phyloP scores from a whole-genome alignment of 2,329 filamentous ascomycete genomes.

The Fusarium sp. region DNA sequence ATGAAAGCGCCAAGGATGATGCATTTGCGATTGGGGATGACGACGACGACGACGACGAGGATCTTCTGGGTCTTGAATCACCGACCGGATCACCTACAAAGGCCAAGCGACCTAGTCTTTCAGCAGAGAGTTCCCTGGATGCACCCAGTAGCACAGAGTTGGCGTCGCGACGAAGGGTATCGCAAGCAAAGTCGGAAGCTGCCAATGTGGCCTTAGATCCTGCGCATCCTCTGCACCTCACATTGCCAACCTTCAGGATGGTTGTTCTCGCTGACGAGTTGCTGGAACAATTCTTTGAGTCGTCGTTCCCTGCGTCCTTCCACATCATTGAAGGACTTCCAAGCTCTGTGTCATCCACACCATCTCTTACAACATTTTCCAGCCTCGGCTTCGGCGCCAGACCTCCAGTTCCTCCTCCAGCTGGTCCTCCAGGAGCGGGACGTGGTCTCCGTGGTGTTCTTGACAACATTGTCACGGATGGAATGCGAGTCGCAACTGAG shows the following conservation, averaged over 20 bases:
- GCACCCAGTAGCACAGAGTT: constrained; percentile 25
- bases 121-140: constrained; percentile 45
- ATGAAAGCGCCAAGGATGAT: constrained; percentile 46
- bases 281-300: constrained; percentile 96
- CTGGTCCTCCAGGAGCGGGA: constrained; percentile 57
- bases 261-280: constrained; percentile 95
- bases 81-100: constrained; percentile 53
- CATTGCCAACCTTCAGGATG: constrained; percentile 97
- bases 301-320: constrained; percentile 92
- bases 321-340: constrained; percentile 74
- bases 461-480: constrained; percentile 97
- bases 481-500: constrained; percentile 93
- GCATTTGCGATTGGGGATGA: constrained; percentile 81
- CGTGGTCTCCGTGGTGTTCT: constrained; percentile 88
- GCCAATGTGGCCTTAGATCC: constrained; percentile 93
- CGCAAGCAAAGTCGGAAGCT: constrained; percentile 73
- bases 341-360: constrained; percentile 49
- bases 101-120: constrained; percentile 55
- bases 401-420: constrained; percentile 49
- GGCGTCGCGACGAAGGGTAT: constrained; percentile 51
- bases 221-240: constrained; percentile 91
- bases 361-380: constrained; percentile 85
- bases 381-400: constrained; percentile 67
- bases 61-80: constrained; percentile 67
- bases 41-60: constrained; percentile 69